phyloP scores from a whole-genome alignment of 106 monocot species.

The Dioscorea alata region DNA sequence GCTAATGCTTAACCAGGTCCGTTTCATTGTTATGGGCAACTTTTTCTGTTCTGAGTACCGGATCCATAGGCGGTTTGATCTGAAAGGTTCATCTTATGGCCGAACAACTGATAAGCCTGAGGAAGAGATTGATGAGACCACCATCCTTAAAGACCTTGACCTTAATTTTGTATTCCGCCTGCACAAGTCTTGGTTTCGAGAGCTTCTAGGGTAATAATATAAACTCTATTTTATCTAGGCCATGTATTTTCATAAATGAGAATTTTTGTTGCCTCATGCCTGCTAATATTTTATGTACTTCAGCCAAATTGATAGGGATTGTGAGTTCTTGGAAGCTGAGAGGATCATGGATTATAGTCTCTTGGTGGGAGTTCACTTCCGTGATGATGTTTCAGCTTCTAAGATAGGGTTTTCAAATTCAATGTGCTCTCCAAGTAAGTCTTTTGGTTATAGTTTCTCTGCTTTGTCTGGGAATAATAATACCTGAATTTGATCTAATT shows the following conservation, averaged over 20 bases:
- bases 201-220: conserved; percentile 47
- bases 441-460: background rate
- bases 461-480: too few relatives aligned
- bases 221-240: too few relatives aligned
- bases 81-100: conserved; percentile 90
- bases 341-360: conserved; percentile 93
- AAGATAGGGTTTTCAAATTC: conserved; percentile 26
- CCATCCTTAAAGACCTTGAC: conserved; percentile 83
- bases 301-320: conserved; percentile 80
- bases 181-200: conserved; percentile 43
- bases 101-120: conserved; percentile 68
- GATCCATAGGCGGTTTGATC: conserved; percentile 85
- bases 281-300: background rate
- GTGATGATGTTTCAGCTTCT: conserved; percentile 40
- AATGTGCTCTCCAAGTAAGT: conserved; percentile 39
- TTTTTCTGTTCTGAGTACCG: conserved; percentile 77
- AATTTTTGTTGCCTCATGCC: background rate
- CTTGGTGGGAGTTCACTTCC: conserved; percentile 75
- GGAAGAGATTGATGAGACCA: conserved; percentile 83
- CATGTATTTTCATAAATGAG: background rate
- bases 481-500: conserved; percentile 1
- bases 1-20: conserved; percentile 37
- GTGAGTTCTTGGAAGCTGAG: conserved; percentile 78
- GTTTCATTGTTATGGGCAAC: conserved; percentile 90
- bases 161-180: conserved; percentile 78